These are phyloP conservation scores for Eucalyptus camaldulensis DNA, from an alignment of 345 rosid species.

Conservation along the genomic window DNA sequence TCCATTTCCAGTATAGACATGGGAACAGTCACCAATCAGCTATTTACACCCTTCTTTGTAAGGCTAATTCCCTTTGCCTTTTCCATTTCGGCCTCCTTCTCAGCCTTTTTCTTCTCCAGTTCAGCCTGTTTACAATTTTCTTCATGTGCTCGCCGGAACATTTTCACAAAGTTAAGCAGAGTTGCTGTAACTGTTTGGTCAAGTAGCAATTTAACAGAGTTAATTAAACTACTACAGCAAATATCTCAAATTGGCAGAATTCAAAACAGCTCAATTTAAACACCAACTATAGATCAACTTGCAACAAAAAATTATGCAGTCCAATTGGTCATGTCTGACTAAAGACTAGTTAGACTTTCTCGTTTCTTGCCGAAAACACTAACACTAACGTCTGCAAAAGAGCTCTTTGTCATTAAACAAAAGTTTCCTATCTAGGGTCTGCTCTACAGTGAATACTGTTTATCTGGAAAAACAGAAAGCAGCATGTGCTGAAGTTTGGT, in stretches of 20 bases:
- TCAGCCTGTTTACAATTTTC: conserved; percentile 88
- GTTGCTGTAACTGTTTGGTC: conserved; percentile 69
- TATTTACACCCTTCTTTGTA: conserved; percentile 41
- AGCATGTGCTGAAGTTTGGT: neutral
- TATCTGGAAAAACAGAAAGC: neutral
- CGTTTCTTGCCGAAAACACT: neutral
- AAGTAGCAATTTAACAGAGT: neutral
- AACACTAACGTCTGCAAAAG: neutral
- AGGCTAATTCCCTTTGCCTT: conserved; percentile 65
- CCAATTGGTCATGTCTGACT: neutral
- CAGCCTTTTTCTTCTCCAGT: conserved; percentile 84
- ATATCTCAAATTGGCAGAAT: neutral
- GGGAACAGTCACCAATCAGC: conserved; percentile 13
- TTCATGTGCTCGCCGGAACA: conserved; percentile 91
- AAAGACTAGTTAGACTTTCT: neutral
- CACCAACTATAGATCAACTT: neutral
- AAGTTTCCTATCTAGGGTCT: neutral
- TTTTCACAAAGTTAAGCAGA: conserved; percentile 68
- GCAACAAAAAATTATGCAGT: neutral
- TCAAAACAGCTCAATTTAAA: neutral
- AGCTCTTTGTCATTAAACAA: neutral
- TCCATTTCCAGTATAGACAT: neutral
- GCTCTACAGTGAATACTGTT: neutral
- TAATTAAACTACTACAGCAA: neutral
- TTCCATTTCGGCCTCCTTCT: conserved; percentile 91